Percentiles rank a stretch among this genome's conserved stretches.
phyloP scores from a whole-genome alignment of 129 eudicot genomes.

The Centella asiatica region DNA sequence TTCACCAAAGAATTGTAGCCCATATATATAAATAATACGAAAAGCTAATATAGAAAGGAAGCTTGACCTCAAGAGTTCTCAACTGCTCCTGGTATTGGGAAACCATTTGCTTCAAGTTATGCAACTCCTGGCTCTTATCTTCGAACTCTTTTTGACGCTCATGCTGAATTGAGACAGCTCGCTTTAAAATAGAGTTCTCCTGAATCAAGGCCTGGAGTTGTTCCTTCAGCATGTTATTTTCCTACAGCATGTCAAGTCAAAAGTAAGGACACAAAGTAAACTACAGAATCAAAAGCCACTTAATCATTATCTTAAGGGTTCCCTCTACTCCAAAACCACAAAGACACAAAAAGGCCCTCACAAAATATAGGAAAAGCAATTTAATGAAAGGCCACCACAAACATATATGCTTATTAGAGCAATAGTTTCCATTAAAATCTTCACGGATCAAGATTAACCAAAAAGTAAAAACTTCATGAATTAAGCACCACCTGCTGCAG shows the following conservation, averaged over 20 bases:
- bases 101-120: conserved; percentile 80
- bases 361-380: neutral
- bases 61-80: conserved; percentile 82
- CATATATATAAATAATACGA: neutral
- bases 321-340: neutral
- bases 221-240: conserved; percentile 63
- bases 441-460: neutral
- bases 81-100: conserved; percentile 95
- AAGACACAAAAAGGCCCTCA: neutral
- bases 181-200: conserved; percentile 69
- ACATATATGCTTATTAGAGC: neutral
- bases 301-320: neutral
- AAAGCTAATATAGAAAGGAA: conserved; percentile 7
- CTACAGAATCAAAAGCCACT: conserved; percentile 1
- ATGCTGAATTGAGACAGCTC: conserved; percentile 94
- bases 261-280: neutral
- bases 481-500: conserved; percentile 52
- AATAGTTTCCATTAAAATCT: neutral
- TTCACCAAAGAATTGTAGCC: neutral
- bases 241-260: conserved; percentile 37
- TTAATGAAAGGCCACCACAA: neutral
- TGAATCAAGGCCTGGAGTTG: conserved; percentile 72
- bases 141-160: conserved; percentile 89
- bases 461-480: neutral
- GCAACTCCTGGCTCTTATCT: conserved; percentile 63